A percentile compares a stretch with the other conserved stretches of the same genome.
Conservation (phyloP, 768 basidiomycete genomes). For the Roridomyces roridus region DNA sequence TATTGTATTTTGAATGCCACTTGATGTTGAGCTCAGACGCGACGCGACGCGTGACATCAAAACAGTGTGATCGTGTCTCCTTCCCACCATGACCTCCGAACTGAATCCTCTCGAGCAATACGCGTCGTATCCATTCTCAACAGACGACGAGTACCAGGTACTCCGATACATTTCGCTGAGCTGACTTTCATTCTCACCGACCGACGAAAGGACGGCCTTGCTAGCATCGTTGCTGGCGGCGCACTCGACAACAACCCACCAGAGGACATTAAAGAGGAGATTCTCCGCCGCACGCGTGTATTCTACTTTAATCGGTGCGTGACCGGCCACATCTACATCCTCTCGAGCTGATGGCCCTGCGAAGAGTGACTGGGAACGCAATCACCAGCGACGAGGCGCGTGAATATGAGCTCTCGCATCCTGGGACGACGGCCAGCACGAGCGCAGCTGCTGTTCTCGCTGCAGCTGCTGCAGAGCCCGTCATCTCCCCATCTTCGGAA, state of each 20-base stretch:
- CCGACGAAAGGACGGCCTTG: constrained; percentile 48
- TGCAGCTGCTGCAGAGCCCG: too few species aligned
- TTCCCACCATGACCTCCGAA: too few species aligned
- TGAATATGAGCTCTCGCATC: constrained; percentile 36
- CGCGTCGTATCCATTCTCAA: constrained; percentile 16
- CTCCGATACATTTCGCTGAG: background rate
- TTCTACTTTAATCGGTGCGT: constrained; percentile 76
- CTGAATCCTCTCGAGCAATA: constrained; percentile 7
- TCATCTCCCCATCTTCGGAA: background rate
- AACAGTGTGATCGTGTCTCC: too few species aligned
- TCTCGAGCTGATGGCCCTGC: background rate
- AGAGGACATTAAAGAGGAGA: constrained; percentile 49
- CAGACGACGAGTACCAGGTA: constrained; percentile 26
- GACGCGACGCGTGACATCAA: too few species aligned
- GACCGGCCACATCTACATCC: background rate
- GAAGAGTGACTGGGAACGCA: constrained; percentile 46
- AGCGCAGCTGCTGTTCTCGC: too few species aligned
- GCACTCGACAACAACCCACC: constrained; percentile 40
- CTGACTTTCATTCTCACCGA: background rate
- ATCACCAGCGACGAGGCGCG: constrained; percentile 50
- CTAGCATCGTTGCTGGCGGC: constrained; percentile 55
- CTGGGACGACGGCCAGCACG: too few species aligned
- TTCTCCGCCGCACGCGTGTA: constrained; percentile 59
- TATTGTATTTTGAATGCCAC: too few species aligned
- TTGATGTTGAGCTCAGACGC: too few species aligned